phyloP scores from a whole-genome alignment of 495 filamentous ascomycete genomes.

The Letharia columbiana region DNA sequence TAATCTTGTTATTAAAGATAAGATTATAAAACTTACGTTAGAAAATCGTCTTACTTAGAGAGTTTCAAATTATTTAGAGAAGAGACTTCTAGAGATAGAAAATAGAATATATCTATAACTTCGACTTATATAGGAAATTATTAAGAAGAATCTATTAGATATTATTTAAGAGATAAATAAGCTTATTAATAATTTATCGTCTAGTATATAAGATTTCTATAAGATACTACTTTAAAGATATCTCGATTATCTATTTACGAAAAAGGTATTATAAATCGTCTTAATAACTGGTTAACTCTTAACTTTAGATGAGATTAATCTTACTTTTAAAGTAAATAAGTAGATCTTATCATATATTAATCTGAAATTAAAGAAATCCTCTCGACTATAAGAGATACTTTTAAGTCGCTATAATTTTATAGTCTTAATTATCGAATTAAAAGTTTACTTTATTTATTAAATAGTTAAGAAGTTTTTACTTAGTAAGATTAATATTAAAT shows the following conservation, averaged over 20 bases:
- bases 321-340: conserved; percentile 30
- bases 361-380: conserved; percentile 24
- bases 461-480: conserved; percentile 36
- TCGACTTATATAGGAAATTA: conserved; percentile 30
- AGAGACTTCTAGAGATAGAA: conserved; percentile 29
- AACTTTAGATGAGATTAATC: conserved; percentile 32
- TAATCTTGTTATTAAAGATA: conserved; percentile 29
- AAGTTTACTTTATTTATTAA: conserved; percentile 36
- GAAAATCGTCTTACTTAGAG: neutral
- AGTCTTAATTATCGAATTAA: conserved; percentile 29
- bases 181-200: conserved; percentile 27
- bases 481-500: neutral
- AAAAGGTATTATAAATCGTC: conserved; percentile 33
- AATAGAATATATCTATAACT: conserved; percentile 44
- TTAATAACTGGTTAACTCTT: conserved; percentile 31
- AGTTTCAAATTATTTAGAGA: neutral
- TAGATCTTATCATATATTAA: conserved; percentile 23
- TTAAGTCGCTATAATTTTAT: conserved; percentile 34
- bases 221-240: conserved; percentile 29
- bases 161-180: conserved; percentile 22
- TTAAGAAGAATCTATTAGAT: conserved; percentile 23
- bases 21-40: conserved; percentile 18
- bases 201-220: conserved; percentile 30
- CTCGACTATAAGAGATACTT: conserved; percentile 23
- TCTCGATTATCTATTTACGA: conserved; percentile 17